Evolutionary conservation across 768 basidiomycete species (phyloP), one percentile per base, ranked within the genome.

Genomic region (Tricholoma furcatifolium): DNA sequence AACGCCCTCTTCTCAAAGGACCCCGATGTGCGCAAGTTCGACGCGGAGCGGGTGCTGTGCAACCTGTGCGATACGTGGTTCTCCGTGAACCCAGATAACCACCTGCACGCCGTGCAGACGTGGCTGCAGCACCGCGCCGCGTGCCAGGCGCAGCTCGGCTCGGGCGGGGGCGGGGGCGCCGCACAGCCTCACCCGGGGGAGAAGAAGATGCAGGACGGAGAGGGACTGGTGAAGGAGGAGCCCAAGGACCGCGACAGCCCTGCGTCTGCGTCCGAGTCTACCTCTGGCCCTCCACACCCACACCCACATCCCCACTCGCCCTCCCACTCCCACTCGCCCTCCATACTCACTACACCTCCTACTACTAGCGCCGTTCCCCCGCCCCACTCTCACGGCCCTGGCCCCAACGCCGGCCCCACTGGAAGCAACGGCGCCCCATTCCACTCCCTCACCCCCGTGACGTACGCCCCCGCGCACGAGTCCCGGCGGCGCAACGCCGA

Each of bases 401-500:
- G 14, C 20, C 12, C n/a, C 15, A 17, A 5, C 40, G 2, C 30
- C 17, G 1, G 14, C 20, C 30, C 8, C 17, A 6, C 20, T 2
- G 6, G 27, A 15, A 4, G 38, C 24, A 0, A 47, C 51, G 1
- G 44, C 44, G 14, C 70, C 77, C 23, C 27, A 27, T 79, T 81
- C 67, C 81, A 81, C 62, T 82, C 84, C 60, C 76, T 83, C 51
- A 81, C 71, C n/a, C 80, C 83, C 0, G 66, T 71, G 21, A 83
- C 75, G 62, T 85, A 80, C 56, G 72, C 80, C 30, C 78, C 82
- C 7, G 68, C 75, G 0, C 76, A 86, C 56, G 88, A 88, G 60
- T 83, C 86, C 14, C 80, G 88, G 20, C 72, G 87, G 23, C 79
- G 86, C 51, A 90, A 88, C 59, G 88, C 89, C 17, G 89, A 91